A percentile compares a stretch with the other conserved stretches of the same genome.
These are phyloP conservation scores for Aspergillus latus DNA, from an alignment of 2,329 filamentous ascomycete genomes.

Conservation along the genomic window DNA sequence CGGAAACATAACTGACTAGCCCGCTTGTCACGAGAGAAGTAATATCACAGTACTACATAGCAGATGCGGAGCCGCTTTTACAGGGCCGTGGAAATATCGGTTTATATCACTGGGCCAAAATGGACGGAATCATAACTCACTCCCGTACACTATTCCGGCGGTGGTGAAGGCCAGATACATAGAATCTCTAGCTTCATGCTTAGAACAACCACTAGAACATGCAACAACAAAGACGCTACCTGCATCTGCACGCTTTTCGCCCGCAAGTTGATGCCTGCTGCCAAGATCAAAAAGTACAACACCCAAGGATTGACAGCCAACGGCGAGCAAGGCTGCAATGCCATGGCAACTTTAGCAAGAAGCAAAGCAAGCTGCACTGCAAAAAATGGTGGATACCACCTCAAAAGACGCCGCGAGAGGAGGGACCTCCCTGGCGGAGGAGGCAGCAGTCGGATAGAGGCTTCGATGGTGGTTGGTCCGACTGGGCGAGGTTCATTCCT, in stretches of 20 bases:
- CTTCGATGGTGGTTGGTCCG: constrained; percentile 18
- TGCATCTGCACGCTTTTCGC: constrained; percentile 39
- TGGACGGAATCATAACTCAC: background rate
- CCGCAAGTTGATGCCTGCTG: constrained; percentile 66
- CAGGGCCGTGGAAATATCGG: background rate
- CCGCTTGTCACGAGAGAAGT: too few relatives aligned
- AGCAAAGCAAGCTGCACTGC: constrained; percentile 63
- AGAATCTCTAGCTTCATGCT: constrained; percentile 36
- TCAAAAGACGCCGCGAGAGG: constrained; percentile 27
- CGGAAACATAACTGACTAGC: too few relatives aligned
- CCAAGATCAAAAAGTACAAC: constrained; percentile 64
- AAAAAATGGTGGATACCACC: constrained; percentile 34
- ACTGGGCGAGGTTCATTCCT: constrained; percentile 17
- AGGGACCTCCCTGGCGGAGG: constrained; percentile 38
- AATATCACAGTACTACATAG: too few relatives aligned
- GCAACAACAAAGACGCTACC: constrained; percentile 46
- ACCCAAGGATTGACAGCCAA: constrained; percentile 65
- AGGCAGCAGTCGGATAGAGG: constrained; percentile 39
- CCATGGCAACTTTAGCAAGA: constrained; percentile 63
- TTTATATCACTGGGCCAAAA: background rate
- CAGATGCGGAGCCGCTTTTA: too few relatives aligned
- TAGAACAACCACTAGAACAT: constrained; percentile 47
- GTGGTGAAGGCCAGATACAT: constrained; percentile 12
- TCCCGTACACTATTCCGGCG: background rate
- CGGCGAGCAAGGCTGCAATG: constrained; percentile 70